Conservation (phyloP, 305 asterid genomes). For the Solanum aculeatissimum region DNA sequence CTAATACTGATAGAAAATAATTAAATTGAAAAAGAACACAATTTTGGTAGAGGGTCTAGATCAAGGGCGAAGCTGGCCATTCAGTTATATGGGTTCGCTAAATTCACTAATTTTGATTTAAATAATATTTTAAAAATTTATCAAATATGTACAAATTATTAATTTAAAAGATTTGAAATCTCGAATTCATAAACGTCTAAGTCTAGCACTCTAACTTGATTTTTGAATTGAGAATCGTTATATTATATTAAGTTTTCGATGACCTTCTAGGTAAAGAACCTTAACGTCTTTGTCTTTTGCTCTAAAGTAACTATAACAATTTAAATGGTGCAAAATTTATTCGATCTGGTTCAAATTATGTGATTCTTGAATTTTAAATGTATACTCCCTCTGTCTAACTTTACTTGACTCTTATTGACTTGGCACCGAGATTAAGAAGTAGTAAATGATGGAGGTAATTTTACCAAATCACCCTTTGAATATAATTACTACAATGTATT, state of each 20-base stretch:
- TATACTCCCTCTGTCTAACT: too few species aligned
- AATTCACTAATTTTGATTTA: background rate
- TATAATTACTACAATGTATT: too few species aligned
- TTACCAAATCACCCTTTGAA: too few species aligned
- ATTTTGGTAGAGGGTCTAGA: background rate
- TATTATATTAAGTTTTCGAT: background rate
- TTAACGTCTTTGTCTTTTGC: background rate
- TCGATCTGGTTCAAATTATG: background rate
- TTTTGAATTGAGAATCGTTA: background rate
- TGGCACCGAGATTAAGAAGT: too few species aligned
- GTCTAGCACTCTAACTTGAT: background rate
- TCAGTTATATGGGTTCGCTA: too few species aligned
- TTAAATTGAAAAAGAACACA: background rate
- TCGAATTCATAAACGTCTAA: background rate
- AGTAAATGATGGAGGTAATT: too few species aligned
- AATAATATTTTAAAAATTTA: background rate
- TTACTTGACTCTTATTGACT: too few species aligned
- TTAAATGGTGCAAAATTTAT: background rate
- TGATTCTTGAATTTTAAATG: background rate
- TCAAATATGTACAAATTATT: background rate
- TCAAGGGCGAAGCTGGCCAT: background rate
- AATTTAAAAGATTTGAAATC: background rate
- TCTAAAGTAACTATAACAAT: background rate
- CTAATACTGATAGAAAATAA: background rate
- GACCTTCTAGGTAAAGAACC: background rate